Evolutionary conservation across 257 asterid species (phyloP).

Genomic region (Gentiana macrophylla): DNA sequence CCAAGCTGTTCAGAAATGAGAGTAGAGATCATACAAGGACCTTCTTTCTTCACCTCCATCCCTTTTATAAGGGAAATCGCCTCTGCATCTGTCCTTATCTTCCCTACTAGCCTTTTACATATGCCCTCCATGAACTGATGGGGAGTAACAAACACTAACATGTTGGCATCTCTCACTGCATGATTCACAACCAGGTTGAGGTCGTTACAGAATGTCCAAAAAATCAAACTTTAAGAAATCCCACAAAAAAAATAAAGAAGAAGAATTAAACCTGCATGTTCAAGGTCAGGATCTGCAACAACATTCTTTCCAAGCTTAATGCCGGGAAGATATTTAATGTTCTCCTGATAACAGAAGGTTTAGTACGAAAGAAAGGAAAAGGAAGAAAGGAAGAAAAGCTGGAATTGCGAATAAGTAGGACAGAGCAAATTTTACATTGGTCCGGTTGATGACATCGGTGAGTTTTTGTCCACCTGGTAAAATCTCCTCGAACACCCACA

Average conservation of each 20-base stretch:
- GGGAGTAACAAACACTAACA: conserved; percentile 87
- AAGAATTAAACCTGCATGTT: conserved; percentile 47
- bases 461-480: conserved; percentile 58
- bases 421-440: conserved; percentile 30
- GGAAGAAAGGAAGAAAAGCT: neutral
- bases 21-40: conserved; percentile 87
- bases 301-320: conserved; percentile 76
- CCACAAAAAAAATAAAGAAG: neutral
- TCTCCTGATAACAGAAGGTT: conserved; percentile 33
- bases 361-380: too few species aligned
- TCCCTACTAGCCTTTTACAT: conserved; percentile 59
- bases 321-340: conserved; percentile 80
- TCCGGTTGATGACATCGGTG: conserved; percentile 54
- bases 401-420: neutral
- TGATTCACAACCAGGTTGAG: conserved; percentile 1
- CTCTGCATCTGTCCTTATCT: conserved; percentile 43
- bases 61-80: conserved; percentile 79
- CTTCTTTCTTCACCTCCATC: conserved; percentile 91
- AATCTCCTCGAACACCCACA: conserved; percentile 81
- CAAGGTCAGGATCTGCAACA: conserved; percentile 65
- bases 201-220: neutral
- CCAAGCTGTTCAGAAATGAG: conserved; percentile 62
- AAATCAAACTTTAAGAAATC: neutral
- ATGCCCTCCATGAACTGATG: conserved; percentile 94
- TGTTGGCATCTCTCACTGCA: conserved; percentile 64